Conservation (phyloP, 2,329 filamentous ascomycete genomes). For the Trichophyton verrucosum region DNA sequence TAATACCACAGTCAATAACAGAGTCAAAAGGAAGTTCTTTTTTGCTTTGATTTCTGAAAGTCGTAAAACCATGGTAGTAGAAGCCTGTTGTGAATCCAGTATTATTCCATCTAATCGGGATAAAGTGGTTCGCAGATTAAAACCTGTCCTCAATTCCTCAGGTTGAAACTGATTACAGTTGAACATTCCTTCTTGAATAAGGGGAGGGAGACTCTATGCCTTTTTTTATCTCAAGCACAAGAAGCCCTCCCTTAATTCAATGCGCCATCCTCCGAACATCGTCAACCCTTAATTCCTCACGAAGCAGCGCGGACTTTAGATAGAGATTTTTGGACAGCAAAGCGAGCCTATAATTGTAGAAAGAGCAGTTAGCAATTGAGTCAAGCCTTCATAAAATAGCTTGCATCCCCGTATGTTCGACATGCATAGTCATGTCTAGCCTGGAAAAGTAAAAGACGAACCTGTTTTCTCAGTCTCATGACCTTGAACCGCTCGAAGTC, state of each 20-base stretch:
- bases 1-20: background rate
- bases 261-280: slow-evolving; percentile 32
- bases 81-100: slow-evolving; percentile 1
- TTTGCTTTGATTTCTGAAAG: background rate
- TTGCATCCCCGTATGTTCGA: background rate
- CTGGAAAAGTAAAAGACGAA: slow-evolving; percentile 33
- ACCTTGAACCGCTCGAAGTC: slow-evolving; percentile 99
- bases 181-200: slow-evolving; percentile 7
- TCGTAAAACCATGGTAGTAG: slow-evolving; percentile 1
- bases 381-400: background rate
- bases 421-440: background rate
- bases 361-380: background rate
- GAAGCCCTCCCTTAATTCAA: slow-evolving; percentile 11
- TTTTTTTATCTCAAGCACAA: slow-evolving; percentile 5
- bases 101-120: slow-evolving; percentile 1
- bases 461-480: slow-evolving; percentile 98
- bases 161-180: slow-evolving; percentile 15
- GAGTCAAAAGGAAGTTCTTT: background rate
- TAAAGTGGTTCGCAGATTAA: slow-evolving; percentile 9
- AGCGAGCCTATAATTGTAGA: slow-evolving; percentile 50
- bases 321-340: slow-evolving; percentile 92
- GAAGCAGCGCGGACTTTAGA: slow-evolving; percentile 81
- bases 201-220: slow-evolving; percentile 4
- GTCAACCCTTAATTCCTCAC: slow-evolving; percentile 27
- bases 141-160: slow-evolving; percentile 11